A percentile compares a stretch with the other conserved stretches of the same genome.
phyloP scores from a whole-genome alignment of 1,139 yeast species.

The Candida sanyaensis region DNA sequence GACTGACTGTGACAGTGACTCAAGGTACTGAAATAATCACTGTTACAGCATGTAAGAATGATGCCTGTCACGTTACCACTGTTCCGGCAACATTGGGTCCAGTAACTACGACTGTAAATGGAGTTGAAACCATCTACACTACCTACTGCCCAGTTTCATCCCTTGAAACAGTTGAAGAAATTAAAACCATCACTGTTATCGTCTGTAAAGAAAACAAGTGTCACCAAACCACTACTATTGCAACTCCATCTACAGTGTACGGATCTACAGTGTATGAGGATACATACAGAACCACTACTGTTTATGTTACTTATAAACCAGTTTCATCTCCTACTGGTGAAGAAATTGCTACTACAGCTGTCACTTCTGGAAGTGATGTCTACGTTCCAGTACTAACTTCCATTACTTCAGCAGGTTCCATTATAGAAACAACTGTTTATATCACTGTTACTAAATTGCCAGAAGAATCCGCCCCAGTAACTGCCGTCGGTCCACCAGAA shows the following conservation, averaged over 20 bases:
- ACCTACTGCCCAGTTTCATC: slow-evolving; percentile 26
- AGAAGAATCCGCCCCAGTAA: slow-evolving; percentile 17
- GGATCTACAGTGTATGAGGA: slow-evolving; percentile 23
- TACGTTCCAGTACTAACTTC: slow-evolving; percentile 1
- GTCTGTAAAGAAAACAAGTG: slow-evolving; percentile 44
- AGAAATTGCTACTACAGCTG: slow-evolving; percentile 2
- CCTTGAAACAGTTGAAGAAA: slow-evolving; percentile 18
- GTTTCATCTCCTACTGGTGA: neutral
- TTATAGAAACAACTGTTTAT: neutral
- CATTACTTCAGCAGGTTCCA: neutral
- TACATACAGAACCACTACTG: neutral
- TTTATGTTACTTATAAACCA: slow-evolving; percentile 2
- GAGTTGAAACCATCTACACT: slow-evolving; percentile 14
- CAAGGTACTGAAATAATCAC: slow-evolving; percentile 20
- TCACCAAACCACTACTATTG: slow-evolving; percentile 29
- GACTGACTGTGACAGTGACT: slow-evolving; percentile 8
- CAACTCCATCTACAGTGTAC: slow-evolving; percentile 25
- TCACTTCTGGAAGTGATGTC: slow-evolving; percentile 8
- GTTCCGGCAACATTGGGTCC: slow-evolving; percentile 18
- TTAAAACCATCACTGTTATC: slow-evolving; percentile 38
- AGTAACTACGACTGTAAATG: slow-evolving; percentile 12
- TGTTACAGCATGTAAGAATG: slow-evolving; percentile 49
- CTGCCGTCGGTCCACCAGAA: slow-evolving; percentile 13
- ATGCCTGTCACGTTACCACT: slow-evolving; percentile 31
- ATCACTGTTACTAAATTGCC: slow-evolving; percentile 6